phyloP scores from a whole-genome alignment of 192 early-diverging fungal species.

The Coemansia sp. region DNA sequence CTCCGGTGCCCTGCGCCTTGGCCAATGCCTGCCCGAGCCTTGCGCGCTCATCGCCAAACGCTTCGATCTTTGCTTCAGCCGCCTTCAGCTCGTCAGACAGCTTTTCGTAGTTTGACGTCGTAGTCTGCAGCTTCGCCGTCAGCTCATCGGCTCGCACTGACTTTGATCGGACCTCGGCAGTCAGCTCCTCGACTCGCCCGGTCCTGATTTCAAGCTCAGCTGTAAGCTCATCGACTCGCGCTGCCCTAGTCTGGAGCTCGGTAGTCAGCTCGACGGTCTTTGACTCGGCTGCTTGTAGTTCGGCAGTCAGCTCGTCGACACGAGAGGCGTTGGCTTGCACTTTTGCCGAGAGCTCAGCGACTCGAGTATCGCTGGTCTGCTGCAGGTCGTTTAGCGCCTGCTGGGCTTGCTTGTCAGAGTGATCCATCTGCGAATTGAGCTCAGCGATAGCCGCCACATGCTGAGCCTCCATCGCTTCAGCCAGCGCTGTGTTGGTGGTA shows the following conservation, averaged over 20 bases:
- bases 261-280: not conserved
- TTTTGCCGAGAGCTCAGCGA: not conserved
- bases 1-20: constrained; percentile 30
- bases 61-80: not conserved
- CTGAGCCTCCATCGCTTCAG: not conserved
- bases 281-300: constrained; percentile 1
- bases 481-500: not conserved
- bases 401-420: constrained; percentile 10
- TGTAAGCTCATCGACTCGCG: not conserved
- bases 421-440: constrained; percentile 10
- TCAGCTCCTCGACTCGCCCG: not conserved
- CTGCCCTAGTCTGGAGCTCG: not conserved
- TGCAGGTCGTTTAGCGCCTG: not conserved
- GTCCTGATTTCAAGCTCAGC: not conserved
- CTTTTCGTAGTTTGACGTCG: not conserved
- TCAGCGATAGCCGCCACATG: not conserved
- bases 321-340: constrained; percentile 1
- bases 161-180: not conserved
- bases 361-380: not conserved
- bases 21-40: constrained; percentile 36
- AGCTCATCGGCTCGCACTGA: not conserved
- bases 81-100: not conserved
- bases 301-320: not conserved
- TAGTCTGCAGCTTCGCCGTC: not conserved
- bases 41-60: constrained; percentile 19